Percentiles rank a stretch among this genome's conserved stretches.
These are phyloP conservation scores for Zygosaccharomyces rouxii DNA, from an alignment of 805 yeast species.

Conservation along the genomic window DNA sequence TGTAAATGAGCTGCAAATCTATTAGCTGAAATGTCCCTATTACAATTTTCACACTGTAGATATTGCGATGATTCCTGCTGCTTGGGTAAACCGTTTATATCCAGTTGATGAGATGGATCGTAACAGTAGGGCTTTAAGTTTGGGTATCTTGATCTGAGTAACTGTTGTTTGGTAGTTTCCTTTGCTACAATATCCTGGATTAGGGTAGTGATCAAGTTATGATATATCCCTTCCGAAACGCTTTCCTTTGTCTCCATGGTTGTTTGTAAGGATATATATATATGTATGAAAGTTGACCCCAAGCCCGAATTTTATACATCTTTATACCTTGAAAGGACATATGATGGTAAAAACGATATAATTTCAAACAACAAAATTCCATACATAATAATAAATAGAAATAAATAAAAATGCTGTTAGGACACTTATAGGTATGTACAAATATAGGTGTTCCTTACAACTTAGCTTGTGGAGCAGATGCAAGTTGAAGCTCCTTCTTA, in stretches of 20 bases:
- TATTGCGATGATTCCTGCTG: slow-evolving; percentile 41
- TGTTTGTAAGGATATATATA: neutral
- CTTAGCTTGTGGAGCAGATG: slow-evolving; percentile 17
- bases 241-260: slow-evolving; percentile 21
- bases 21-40: slow-evolving; percentile 81
- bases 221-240: slow-evolving; percentile 22
- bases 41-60: slow-evolving; percentile 77
- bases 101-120: slow-evolving; percentile 27
- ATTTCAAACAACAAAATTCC: neutral
- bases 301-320: neutral
- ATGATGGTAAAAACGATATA: too few species aligned
- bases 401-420: slow-evolving; percentile 3
- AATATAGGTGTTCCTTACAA: slow-evolving; percentile 6
- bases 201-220: slow-evolving; percentile 27
- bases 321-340: too few species aligned
- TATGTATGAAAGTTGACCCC: neutral
- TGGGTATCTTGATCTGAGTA: slow-evolving; percentile 24
- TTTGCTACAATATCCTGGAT: slow-evolving; percentile 33
- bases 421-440: too few species aligned
- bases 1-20: slow-evolving; percentile 92
- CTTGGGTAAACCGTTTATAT: slow-evolving; percentile 30
- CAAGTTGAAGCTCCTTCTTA: slow-evolving; percentile 48
- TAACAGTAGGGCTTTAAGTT: slow-evolving; percentile 24
- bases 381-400: slow-evolving; percentile 8
- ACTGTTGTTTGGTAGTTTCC: slow-evolving; percentile 25